Evolutionary conservation across 2,329 filamentous ascomycete species (phyloP).

Genomic region (Diaporthe vaccinii): DNA sequence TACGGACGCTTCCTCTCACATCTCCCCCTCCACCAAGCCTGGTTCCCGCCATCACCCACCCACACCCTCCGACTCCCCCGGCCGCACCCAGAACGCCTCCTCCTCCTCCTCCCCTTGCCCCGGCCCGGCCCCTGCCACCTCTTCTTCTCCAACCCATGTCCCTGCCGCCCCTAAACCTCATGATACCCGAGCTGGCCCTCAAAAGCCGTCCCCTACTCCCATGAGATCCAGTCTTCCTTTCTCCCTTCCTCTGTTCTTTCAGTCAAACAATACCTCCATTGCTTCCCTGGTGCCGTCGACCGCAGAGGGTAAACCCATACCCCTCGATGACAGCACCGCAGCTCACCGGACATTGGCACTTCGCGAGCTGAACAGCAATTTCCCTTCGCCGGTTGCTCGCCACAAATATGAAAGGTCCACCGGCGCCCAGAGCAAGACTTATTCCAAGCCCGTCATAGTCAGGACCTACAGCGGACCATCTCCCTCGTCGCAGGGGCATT

Average conservation of each 20-base stretch:
- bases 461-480: slow-evolving; percentile 70
- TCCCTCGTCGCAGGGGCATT: slow-evolving; percentile 50
- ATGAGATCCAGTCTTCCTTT: slow-evolving; percentile 58
- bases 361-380: slow-evolving; percentile 70
- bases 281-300: slow-evolving; percentile 67
- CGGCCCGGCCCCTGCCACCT: slow-evolving; percentile 40
- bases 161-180: slow-evolving; percentile 42
- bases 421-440: slow-evolving; percentile 69
- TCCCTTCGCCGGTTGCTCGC: slow-evolving; percentile 60
- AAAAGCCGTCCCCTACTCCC: slow-evolving; percentile 44
- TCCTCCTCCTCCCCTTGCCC: slow-evolving; percentile 27
- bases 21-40: slow-evolving; percentile 31
- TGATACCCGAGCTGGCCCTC: slow-evolving; percentile 41
- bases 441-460: slow-evolving; percentile 76
- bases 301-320: slow-evolving; percentile 69
- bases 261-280: slow-evolving; percentile 62
- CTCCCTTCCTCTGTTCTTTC: slow-evolving; percentile 63
- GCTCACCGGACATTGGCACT: slow-evolving; percentile 71
- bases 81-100: slow-evolving; percentile 33
- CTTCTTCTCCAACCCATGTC: slow-evolving; percentile 44
- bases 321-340: slow-evolving; percentile 68
- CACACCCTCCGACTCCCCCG: slow-evolving; percentile 38
- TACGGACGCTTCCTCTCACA: slow-evolving; percentile 38
- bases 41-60: slow-evolving; percentile 37
- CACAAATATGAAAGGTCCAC: slow-evolving; percentile 70